These are phyloP conservation scores for Ustilago xerochloae DNA, from an alignment of 1,284 basidiomycete species.

Conservation along the genomic window DNA sequence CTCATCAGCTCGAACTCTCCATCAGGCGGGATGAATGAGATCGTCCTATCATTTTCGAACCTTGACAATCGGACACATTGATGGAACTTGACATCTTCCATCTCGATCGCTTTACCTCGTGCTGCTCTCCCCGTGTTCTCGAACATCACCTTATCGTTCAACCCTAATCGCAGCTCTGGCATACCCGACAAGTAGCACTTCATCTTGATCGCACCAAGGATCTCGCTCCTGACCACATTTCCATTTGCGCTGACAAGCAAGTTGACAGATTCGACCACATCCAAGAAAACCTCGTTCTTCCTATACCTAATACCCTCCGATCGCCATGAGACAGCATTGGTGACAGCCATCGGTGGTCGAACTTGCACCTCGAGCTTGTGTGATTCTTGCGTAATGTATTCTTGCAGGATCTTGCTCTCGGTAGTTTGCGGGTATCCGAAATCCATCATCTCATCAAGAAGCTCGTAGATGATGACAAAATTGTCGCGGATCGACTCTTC, in stretches of 20 bases:
- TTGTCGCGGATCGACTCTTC: conserved; percentile 99
- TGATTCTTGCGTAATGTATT: conserved; percentile 99
- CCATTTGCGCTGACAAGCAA: conserved; percentile 95
- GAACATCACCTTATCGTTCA: conserved; percentile 99
- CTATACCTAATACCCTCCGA: conserved; percentile 97
- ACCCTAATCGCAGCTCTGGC: conserved; percentile 93
- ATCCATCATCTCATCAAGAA: conserved; percentile 99
- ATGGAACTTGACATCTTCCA: conserved; percentile 99
- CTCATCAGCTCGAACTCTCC: conserved; percentile 99
- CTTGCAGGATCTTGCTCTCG: conserved; percentile 98
- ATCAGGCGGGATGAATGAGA: conserved; percentile 98
- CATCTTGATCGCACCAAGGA: conserved; percentile 98
- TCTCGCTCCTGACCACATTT: conserved; percentile 96
- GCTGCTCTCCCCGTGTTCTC: conserved; percentile 94
- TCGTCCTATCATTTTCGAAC: conserved; percentile 98
- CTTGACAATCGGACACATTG: conserved; percentile 99
- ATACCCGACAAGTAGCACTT: conserved; percentile 99
- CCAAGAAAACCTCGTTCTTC: conserved; percentile 99
- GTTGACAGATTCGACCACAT: conserved; percentile 98
- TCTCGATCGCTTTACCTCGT: conserved; percentile 96
- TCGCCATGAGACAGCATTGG: conserved; percentile 98
- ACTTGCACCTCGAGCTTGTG: conserved; percentile 98
- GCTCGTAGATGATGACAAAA: conserved; percentile 92
- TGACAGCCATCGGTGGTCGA: conserved; percentile 94
- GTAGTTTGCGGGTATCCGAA: conserved; percentile 99